These are phyloP conservation scores for Zygnema cylindricum DNA, from an alignment of 139 green algal species.

Conservation along the genomic window DNA sequence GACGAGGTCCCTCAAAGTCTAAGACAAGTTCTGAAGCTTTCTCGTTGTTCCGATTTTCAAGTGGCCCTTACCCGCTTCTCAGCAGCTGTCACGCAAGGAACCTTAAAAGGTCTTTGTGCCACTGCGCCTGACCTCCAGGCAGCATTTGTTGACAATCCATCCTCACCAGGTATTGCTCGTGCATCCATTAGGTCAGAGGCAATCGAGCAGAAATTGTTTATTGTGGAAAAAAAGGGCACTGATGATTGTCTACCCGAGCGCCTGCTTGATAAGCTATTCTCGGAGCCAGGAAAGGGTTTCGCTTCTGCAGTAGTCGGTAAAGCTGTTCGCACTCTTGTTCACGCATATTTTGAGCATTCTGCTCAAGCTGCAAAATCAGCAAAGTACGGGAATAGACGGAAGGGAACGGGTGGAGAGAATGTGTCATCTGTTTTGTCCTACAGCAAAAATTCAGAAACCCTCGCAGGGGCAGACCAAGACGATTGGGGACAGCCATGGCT, in stretches of 20 bases:
- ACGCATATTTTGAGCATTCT: constrained; percentile 21
- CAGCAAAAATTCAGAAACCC: not conserved
- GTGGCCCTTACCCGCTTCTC: constrained; percentile 10
- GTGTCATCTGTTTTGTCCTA: not conserved
- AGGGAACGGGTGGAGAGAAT: not conserved
- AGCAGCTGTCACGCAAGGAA: constrained; percentile 21
- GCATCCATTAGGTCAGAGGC: not conserved
- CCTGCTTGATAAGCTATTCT: constrained; percentile 51
- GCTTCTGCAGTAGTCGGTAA: constrained; percentile 48
- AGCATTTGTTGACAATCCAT: not conserved
- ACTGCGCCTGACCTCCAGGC: constrained; percentile 25
- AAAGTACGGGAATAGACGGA: not conserved
- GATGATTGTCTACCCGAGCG: not conserved
- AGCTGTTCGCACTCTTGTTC: constrained; percentile 27
- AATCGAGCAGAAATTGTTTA: not conserved
- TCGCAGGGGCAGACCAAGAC: constrained; percentile 6
- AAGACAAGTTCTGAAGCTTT: constrained; percentile 45
- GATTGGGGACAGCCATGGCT: constrained; percentile 17
- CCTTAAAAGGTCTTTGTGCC: not conserved
- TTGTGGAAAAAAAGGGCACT: not conserved
- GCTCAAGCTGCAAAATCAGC: not conserved
- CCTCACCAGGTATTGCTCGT: not conserved
- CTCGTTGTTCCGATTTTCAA: constrained; percentile 34
- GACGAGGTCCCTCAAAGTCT: constrained; percentile 46
- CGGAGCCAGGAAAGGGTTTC: constrained; percentile 41